Percentiles rank a stretch among this genome's conserved stretches.
Conservation (phyloP, 1,284 basidiomycete genomes). For the Bondarzewia mesenterica region DNA sequence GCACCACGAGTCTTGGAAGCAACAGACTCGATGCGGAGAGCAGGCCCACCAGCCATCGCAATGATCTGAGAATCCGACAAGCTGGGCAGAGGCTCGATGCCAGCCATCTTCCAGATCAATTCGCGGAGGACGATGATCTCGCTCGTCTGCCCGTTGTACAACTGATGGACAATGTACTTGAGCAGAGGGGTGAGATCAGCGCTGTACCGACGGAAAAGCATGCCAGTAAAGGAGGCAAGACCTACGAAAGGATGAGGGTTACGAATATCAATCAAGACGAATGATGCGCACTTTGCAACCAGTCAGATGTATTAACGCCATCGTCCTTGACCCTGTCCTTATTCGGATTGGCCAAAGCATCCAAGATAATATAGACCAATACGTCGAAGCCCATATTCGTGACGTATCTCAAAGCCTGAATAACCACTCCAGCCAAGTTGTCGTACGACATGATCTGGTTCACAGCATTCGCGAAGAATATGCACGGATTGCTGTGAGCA, state of each 20-base stretch:
- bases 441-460: conserved; percentile 97
- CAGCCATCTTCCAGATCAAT: conserved; percentile 92
- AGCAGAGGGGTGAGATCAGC: conserved; percentile 82
- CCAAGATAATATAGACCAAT: conserved; percentile 82
- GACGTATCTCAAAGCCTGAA: conserved; percentile 86
- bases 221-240: conserved; percentile 88
- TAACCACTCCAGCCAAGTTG: conserved; percentile 86
- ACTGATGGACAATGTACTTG: conserved; percentile 87
- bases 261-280: neutral
- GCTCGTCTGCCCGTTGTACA: conserved; percentile 76
- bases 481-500: conserved; percentile 88
- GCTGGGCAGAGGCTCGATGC: conserved; percentile 85
- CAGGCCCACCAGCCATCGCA: conserved; percentile 86
- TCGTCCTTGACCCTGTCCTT: conserved; percentile 88
- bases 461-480: conserved; percentile 86
- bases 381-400: conserved; percentile 93
- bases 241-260: conserved; percentile 34
- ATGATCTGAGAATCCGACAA: conserved; percentile 83
- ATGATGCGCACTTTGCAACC: conserved; percentile 79
- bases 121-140: conserved; percentile 91
- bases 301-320: conserved; percentile 86
- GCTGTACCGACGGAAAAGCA: conserved; percentile 82
- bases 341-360: conserved; percentile 80
- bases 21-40: conserved; percentile 80
- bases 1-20: conserved; percentile 67